These are phyloP conservation scores for Kodamaea alishanica DNA, from an alignment of 1,139 yeast species.

Conservation along the genomic window DNA sequence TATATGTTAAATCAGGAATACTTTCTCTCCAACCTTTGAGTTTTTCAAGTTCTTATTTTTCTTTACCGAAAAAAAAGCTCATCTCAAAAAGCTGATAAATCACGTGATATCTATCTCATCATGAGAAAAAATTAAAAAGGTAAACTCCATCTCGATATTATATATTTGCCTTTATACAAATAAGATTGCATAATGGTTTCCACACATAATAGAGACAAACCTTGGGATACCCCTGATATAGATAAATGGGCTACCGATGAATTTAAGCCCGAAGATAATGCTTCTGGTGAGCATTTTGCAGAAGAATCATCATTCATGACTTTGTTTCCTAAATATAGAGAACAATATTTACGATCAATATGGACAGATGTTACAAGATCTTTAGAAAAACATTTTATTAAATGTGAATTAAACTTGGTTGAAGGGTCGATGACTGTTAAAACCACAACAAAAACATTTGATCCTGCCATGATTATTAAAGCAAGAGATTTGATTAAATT, in stretches of 20 bases:
- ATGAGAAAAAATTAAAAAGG: not conserved
- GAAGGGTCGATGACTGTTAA: slow-evolving; percentile 98
- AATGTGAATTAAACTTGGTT: slow-evolving; percentile 81
- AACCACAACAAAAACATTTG: slow-evolving; percentile 92
- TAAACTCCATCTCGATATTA: not conserved
- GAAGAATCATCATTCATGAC: slow-evolving; percentile 96
- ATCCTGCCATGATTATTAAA: slow-evolving; percentile 89
- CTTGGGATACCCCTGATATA: slow-evolving; percentile 96
- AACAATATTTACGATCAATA: slow-evolving; percentile 77
- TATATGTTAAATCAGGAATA: not conserved
- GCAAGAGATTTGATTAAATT: slow-evolving; percentile 93
- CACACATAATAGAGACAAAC: slow-evolving; percentile 89
- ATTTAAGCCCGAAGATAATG: slow-evolving; percentile 85
- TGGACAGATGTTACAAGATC: slow-evolving; percentile 93
- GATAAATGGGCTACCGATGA: slow-evolving; percentile 93
- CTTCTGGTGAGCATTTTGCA: slow-evolving; percentile 79
- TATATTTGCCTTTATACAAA: not conserved
- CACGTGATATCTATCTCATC: slow-evolving; percentile 3
- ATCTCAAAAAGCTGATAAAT: slow-evolving; percentile 5
- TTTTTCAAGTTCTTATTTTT: slow-evolving; percentile 16
- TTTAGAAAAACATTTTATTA: slow-evolving; percentile 66
- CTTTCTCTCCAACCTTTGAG: slow-evolving; percentile 2
- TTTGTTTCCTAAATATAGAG: slow-evolving; percentile 94
- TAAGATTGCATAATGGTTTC: slow-evolving; percentile 60
- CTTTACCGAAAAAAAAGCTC: not conserved